Evolutionary conservation across 2,329 filamentous ascomycete species (phyloP).

Genomic region (Ascomycota sp.): DNA sequence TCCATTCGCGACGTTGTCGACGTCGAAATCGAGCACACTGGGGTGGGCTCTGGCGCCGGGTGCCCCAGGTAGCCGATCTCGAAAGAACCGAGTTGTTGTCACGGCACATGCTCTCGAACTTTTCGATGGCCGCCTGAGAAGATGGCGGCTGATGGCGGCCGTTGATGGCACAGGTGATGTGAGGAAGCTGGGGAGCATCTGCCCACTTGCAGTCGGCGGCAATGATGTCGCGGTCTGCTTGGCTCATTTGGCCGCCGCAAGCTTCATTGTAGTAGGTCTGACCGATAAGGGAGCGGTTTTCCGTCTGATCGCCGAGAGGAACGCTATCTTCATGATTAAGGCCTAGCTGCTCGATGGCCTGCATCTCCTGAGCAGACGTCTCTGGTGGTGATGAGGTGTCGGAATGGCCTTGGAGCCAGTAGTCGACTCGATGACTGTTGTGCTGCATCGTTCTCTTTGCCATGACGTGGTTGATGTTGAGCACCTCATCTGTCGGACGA

Average conservation of each 20-base stretch:
- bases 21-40: constrained; percentile 32
- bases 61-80: constrained; percentile 49
- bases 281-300: constrained; percentile 26
- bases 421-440: constrained; percentile 27
- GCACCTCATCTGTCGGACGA: constrained; percentile 21
- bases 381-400: constrained; percentile 9
- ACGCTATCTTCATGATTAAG: constrained; percentile 21
- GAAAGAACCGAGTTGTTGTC: constrained; percentile 40
- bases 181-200: constrained; percentile 24
- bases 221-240: constrained; percentile 29
- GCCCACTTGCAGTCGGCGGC: constrained; percentile 26
- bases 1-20: constrained; percentile 33
- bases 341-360: constrained; percentile 4
- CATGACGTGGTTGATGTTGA: constrained; percentile 28
- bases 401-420: constrained; percentile 24
- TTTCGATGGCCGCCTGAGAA: constrained; percentile 32
- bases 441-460: constrained; percentile 20
- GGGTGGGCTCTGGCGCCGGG: constrained; percentile 44
- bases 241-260: constrained; percentile 20
- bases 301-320: constrained; percentile 23
- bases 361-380: constrained; percentile 7
- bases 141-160: constrained; percentile 24
- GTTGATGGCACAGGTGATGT: constrained; percentile 16
- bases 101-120: constrained; percentile 27
- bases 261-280: constrained; percentile 26